These are phyloP conservation scores for Annona cherimola DNA, from an alignment of 164 flowering plant species.

Conservation along the genomic window DNA sequence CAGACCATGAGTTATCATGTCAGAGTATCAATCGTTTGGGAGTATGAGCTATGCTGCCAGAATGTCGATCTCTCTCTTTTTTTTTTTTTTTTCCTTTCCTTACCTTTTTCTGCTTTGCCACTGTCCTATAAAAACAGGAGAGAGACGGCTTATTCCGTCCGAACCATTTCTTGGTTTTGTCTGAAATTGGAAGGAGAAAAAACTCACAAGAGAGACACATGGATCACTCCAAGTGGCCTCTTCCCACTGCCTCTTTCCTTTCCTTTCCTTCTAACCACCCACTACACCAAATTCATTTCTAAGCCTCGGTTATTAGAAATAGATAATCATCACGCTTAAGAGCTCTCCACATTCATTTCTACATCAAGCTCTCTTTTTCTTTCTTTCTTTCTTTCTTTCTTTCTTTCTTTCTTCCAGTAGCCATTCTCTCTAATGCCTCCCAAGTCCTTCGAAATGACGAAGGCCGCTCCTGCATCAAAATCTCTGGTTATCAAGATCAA, in stretches of 20 bases:
- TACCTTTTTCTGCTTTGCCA: background rate
- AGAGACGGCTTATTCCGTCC: constrained; percentile 10
- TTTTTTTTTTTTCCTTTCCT: background rate
- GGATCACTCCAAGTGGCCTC: constrained; percentile 29
- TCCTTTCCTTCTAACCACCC: constrained; percentile 24
- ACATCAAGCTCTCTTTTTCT: constrained; percentile 1
- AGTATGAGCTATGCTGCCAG: background rate
- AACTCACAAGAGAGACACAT: constrained; percentile 26
- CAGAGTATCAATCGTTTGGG: too few species aligned
- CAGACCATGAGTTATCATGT: background rate
- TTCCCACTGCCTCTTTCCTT: constrained; percentile 14
- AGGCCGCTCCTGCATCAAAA: constrained; percentile 53
- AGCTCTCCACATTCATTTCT: background rate
- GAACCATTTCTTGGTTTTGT: constrained; percentile 13
- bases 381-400: too few species aligned
- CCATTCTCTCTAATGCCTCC: background rate
- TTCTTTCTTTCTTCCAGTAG: too few species aligned
- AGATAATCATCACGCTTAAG: background rate
- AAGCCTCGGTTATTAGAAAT: background rate
- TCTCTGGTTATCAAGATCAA: constrained; percentile 63
- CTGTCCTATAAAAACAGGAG: background rate
- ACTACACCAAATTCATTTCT: background rate
- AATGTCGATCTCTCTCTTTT: background rate
- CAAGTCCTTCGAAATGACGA: constrained; percentile 18
- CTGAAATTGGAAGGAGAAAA: constrained; percentile 19